Evolutionary conservation across 1,284 basidiomycete species (phyloP).

Genomic region (Cystobasidium pallidum): DNA sequence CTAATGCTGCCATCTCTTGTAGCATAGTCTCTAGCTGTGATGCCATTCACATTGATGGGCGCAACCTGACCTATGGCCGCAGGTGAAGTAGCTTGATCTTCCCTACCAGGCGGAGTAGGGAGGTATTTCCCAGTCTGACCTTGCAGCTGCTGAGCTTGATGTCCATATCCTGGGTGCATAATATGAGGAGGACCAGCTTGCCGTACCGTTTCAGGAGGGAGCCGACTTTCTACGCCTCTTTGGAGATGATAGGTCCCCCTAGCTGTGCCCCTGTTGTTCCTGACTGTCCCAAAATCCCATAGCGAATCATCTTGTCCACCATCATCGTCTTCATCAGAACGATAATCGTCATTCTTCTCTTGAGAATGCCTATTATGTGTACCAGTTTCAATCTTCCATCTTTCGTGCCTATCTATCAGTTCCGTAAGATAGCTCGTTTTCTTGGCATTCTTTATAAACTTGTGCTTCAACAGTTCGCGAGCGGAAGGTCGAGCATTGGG

Average conservation of each 20-base stretch:
- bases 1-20: constrained; percentile 29
- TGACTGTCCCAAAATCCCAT: constrained; percentile 93
- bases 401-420: constrained; percentile 88
- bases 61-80: constrained; percentile 11
- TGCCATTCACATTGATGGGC: constrained; percentile 41
- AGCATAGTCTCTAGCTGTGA: constrained; percentile 43
- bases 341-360: constrained; percentile 65
- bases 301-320: constrained; percentile 70
- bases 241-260: constrained; percentile 9
- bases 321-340: constrained; percentile 62
- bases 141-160: not conserved
- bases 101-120: not conserved
- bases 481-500: constrained; percentile 85
- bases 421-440: constrained; percentile 68
- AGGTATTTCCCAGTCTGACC: not conserved
- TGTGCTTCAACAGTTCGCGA: constrained; percentile 92
- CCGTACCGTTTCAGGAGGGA: not conserved
- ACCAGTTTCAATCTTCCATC: constrained; percentile 86
- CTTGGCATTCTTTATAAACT: constrained; percentile 78
- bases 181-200: constrained; percentile 8
- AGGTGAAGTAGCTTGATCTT: constrained; percentile 7
- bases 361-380: constrained; percentile 56
- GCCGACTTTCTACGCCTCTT: not conserved
- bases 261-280: constrained; percentile 59
- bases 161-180: not conserved